Evolutionary conservation across 805 yeast species (phyloP).

Genomic region (Zygoascus bituminiphila): DNA sequence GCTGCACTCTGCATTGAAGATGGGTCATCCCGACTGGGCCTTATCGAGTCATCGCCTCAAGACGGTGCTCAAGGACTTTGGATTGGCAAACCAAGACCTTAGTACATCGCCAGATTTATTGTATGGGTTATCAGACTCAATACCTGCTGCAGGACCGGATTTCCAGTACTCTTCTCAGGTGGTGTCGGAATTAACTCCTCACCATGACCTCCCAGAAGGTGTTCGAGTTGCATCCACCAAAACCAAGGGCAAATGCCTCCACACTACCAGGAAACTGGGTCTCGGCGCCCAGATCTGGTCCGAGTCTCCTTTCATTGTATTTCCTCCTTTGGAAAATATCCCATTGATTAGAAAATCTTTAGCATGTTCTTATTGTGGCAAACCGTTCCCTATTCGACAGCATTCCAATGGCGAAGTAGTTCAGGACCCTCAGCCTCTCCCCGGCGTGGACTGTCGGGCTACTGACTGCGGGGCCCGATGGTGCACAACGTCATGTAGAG

Average conservation of each 20-base stretch:
- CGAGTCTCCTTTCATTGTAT: conserved; percentile 50
- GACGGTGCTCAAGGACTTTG: conserved; percentile 46
- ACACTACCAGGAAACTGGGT: conserved; percentile 39
- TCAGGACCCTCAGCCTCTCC: neutral
- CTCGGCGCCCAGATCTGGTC: conserved; percentile 50
- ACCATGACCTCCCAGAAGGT: conserved; percentile 29
- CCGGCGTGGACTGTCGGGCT: neutral
- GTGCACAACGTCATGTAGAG: neutral
- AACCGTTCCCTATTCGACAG: conserved; percentile 33
- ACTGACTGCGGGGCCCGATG: neutral
- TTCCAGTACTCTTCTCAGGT: conserved; percentile 49
- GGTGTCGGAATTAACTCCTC: conserved; percentile 42
- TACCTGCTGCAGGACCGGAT: conserved; percentile 25
- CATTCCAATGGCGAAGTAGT: conserved; percentile 36
- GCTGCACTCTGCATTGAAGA: conserved; percentile 43
- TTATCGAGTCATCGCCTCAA: conserved; percentile 52
- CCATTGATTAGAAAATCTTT: conserved; percentile 50
- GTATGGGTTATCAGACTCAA: neutral
- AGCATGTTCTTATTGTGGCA: conserved; percentile 70
- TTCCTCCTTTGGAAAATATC: conserved; percentile 62
- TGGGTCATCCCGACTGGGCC: conserved; percentile 52
- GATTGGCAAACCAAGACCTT: conserved; percentile 28
- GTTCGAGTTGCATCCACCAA: conserved; percentile 43
- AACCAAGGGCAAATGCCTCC: conserved; percentile 54
- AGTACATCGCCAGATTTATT: neutral